A percentile compares a stretch with the other conserved stretches of the same genome.
These are phyloP conservation scores for Takashimella tepidaria DNA, from an alignment of 1,284 basidiomycete genomes.

Conservation along the genomic window DNA sequence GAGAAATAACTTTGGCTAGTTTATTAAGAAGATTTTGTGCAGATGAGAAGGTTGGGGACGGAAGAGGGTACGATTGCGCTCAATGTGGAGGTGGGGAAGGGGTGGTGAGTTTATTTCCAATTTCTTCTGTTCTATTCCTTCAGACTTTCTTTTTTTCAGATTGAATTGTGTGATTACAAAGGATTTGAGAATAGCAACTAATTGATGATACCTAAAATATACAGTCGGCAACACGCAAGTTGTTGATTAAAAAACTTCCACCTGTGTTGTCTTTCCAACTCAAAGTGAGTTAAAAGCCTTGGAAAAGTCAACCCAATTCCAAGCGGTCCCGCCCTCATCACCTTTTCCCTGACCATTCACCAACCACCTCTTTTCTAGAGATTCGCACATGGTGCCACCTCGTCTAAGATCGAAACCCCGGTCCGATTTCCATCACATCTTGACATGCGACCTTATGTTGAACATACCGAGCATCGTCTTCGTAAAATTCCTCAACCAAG, in stretches of 20 bases:
- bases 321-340: not conserved
- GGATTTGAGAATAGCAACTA: not conserved
- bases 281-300: constrained; percentile 58
- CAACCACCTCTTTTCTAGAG: constrained; percentile 50
- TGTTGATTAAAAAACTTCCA: constrained; percentile 79
- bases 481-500: not conserved
- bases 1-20: constrained; percentile 25
- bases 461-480: constrained; percentile 10
- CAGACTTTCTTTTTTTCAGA: too few species aligned
- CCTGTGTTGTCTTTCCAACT: constrained; percentile 92
- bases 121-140: too few species aligned
- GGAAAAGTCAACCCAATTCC: not conserved
- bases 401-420: constrained; percentile 78
- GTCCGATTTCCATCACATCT: constrained; percentile 77
- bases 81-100: constrained; percentile 40
- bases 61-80: constrained; percentile 44
- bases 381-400: constrained; percentile 78
- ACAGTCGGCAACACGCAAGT: constrained; percentile 71
- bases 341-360: not conserved
- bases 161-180: not conserved
- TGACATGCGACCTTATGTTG: constrained; percentile 82
- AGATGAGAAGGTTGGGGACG: constrained; percentile 38
- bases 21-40: constrained; percentile 40
- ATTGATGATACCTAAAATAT: not conserved
- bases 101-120: constrained; percentile 27